Evolutionary conservation across 2,329 filamentous ascomycete species (phyloP), one percentile per base, ranked within the genome.

Genomic region (Alternaria incomplexa): DNA sequence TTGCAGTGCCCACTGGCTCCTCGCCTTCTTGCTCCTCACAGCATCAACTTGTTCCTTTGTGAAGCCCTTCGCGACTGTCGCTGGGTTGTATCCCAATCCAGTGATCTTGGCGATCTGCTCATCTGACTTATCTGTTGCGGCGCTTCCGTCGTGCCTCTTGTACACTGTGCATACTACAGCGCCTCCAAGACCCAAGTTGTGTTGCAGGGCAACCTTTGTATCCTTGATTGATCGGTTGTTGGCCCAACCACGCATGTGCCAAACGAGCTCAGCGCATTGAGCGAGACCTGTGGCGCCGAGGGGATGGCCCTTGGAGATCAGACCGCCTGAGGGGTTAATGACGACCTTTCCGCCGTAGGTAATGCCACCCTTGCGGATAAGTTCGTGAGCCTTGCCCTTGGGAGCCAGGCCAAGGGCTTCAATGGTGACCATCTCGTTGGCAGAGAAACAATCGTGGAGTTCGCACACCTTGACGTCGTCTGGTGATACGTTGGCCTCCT

Each of bases 221-320:
- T 86, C 85, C 20, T 87, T 83, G 1, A 91, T 86, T 15, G 89
- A 83, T 44, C 95, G 87, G 84, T 97, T 97, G 81, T 96, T 97
- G 20, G 95, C 95, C 95, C 95, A 97, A 12, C 95, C 95, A 68
- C 95, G 88, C 72, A 98, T 85, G 77, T 98, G 95, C 95, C 95
- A 98, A 26, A 96, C 92, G 12, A 98, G 85, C 83, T 98, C 95
- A 6, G 95, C 93, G 77, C 94, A 97, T 83, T 98, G 95, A 12
- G 95, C 96, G 56, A 98, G 86, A n/a, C 96, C 95, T 0, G 93
- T 97, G 0, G 95, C 95, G 32, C 95, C 95, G 5, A 98, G 89
- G 0, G 96, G 95, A 80, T 98, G 95, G 44, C 95, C 96, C 84
- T 98, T 98, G 66, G 92, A 96, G 75, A 98, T 98, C 60, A 98